A percentile compares a stretch with the other conserved stretches of the same genome.
These are phyloP conservation scores for Hapsidospora chrysogenum DNA, from an alignment of 495 filamentous ascomycete genomes.

Conservation along the genomic window DNA sequence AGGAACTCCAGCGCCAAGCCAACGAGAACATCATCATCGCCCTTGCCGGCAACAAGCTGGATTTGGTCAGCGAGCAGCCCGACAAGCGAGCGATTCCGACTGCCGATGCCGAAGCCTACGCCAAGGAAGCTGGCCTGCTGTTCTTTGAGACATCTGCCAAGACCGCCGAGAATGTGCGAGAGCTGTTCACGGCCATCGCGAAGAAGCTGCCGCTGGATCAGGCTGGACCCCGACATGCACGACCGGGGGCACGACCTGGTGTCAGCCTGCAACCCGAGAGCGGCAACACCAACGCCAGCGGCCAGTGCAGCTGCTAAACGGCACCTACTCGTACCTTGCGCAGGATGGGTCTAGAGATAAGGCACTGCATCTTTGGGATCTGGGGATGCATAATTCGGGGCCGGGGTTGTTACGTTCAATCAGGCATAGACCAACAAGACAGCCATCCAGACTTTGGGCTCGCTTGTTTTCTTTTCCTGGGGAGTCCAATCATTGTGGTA, in stretches of 20 bases:
- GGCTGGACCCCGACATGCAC: slow-evolving; percentile 66
- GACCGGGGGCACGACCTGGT: slow-evolving; percentile 58
- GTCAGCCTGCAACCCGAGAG: slow-evolving; percentile 69
- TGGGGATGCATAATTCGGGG: background rate
- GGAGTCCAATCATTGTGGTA: slow-evolving; percentile 1
- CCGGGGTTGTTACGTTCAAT: slow-evolving; percentile 1
- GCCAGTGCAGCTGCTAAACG: slow-evolving; percentile 56
- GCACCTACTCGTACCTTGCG: background rate
- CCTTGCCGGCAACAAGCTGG: slow-evolving; percentile 91
- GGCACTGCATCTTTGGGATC: background rate
- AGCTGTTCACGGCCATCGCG: slow-evolving; percentile 94
- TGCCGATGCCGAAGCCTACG: slow-evolving; percentile 87
- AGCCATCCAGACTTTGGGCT: no score
- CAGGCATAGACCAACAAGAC: slow-evolving; percentile 2
- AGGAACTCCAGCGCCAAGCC: slow-evolving; percentile 93
- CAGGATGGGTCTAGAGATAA: background rate
- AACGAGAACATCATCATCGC: slow-evolving; percentile 99
- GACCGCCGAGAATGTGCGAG: slow-evolving; percentile 85
- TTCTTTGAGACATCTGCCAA: slow-evolving; percentile 99
- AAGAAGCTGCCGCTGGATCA: slow-evolving; percentile 95
- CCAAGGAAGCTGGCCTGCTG: slow-evolving; percentile 75
- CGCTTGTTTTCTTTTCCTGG: no score
- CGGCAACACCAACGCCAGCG: slow-evolving; percentile 54
- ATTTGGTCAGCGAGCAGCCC: slow-evolving; percentile 76
- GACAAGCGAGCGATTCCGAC: slow-evolving; percentile 84